Conservation (phyloP, 345 rosid species). For the Abelmoschus esculentus region DNA sequence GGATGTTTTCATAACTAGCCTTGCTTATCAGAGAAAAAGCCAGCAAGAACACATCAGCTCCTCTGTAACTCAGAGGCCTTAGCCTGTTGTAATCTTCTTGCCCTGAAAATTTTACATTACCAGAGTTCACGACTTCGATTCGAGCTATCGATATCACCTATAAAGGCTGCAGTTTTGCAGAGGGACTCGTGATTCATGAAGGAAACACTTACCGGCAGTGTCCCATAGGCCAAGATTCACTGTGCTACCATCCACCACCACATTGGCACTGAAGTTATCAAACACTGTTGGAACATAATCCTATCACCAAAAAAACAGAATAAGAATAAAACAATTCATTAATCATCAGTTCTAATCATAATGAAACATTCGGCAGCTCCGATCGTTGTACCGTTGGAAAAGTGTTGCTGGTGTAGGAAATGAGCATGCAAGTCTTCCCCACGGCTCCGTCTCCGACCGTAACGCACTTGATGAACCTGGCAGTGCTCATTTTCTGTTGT, state of each 20-base stretch:
- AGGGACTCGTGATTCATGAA: too few relatives aligned
- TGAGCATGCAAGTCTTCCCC: slow-evolving; percentile 80
- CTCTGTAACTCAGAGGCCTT: slow-evolving; percentile 78
- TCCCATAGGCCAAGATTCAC: slow-evolving; percentile 56
- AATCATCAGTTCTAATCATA: background rate
- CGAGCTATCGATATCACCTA: background rate
- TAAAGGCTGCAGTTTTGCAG: background rate
- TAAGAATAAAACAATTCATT: background rate
- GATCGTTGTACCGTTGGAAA: slow-evolving; percentile 52
- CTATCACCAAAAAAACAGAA: slow-evolving; percentile 11
- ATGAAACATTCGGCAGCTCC: background rate
- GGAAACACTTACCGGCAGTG: slow-evolving; percentile 38
- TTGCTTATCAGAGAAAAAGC: slow-evolving; percentile 74
- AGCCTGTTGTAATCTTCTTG: slow-evolving; percentile 83
- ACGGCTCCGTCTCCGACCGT: slow-evolving; percentile 85
- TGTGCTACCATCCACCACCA: slow-evolving; percentile 53
- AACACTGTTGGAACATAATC: slow-evolving; percentile 63
- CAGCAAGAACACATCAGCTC: slow-evolving; percentile 76
- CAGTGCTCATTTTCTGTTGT: slow-evolving; percentile 41
- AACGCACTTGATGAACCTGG: slow-evolving; percentile 76
- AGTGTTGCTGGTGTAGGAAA: slow-evolving; percentile 72
- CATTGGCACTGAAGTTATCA: slow-evolving; percentile 64
- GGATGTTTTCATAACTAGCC: slow-evolving; percentile 69
- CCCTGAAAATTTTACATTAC: slow-evolving; percentile 27
- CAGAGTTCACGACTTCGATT: too few relatives aligned